Conservation (phyloP, 345 rosid genomes). For the Aquilaria sinensis region DNA sequence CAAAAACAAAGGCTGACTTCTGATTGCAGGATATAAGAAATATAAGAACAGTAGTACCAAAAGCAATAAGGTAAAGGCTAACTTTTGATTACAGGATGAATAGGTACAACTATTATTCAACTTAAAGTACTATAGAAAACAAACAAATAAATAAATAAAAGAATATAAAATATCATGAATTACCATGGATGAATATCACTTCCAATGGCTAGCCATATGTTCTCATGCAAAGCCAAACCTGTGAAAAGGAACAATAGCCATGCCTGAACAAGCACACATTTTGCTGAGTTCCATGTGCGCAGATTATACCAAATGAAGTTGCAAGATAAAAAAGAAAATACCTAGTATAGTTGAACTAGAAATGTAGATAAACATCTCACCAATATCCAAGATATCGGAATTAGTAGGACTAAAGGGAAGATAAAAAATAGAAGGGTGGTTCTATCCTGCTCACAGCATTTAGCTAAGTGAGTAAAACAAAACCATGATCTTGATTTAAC, state of each 20-base stretch:
- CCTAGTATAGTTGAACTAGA: no score
- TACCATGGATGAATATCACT: slow-evolving; percentile 99
- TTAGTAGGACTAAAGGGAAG: slow-evolving; percentile 67
- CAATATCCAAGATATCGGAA: slow-evolving; percentile 45
- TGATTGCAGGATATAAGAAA: no score
- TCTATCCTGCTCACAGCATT: slow-evolving; percentile 52
- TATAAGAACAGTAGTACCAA: no score
- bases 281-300: not conserved
- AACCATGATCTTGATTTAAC: no score
- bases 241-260: slow-evolving; percentile 96
- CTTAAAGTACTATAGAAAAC: not conserved
- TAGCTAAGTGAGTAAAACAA: no score
- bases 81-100: no score
- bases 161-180: slow-evolving; percentile 2
- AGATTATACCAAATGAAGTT: slow-evolving; percentile 8
- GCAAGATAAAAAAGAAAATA: no score
- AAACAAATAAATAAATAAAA: not conserved
- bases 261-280: slow-evolving; percentile 35
- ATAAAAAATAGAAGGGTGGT: slow-evolving; percentile 91
- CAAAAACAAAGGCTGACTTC: no score
- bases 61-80: no score
- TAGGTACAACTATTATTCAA: no score
- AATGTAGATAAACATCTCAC: no score
- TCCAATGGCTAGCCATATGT: slow-evolving; percentile 89
- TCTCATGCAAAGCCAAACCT: slow-evolving; percentile 92